Conservation (phyloP, 192 early-diverging fungal species). For the Gamsiella multidivaricata region DNA sequence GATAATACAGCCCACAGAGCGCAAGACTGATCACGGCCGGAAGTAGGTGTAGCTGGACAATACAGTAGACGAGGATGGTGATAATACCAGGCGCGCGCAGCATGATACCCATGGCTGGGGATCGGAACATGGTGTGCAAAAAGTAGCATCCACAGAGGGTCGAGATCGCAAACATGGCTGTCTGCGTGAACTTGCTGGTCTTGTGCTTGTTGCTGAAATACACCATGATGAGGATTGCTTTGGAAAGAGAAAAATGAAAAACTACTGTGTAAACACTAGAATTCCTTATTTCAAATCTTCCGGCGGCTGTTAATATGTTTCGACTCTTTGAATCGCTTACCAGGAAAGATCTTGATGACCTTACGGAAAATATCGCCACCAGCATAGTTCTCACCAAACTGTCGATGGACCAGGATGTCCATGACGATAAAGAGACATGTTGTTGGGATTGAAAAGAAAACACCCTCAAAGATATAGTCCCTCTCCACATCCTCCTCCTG, state of each 20-base stretch:
- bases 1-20: slow-evolving; percentile 56
- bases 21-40: slow-evolving; percentile 58
- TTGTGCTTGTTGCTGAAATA: slow-evolving; percentile 71
- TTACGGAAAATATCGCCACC: slow-evolving; percentile 27
- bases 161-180: slow-evolving; percentile 61
- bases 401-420: slow-evolving; percentile 50
- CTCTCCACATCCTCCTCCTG: slow-evolving; percentile 3
- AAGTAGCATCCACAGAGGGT: slow-evolving; percentile 70
- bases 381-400: slow-evolving; percentile 42
- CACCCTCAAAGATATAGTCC: slow-evolving; percentile 52
- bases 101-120: slow-evolving; percentile 79
- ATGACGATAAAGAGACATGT: slow-evolving; percentile 53
- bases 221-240: slow-evolving; percentile 66
- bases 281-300: too few relatives aligned
- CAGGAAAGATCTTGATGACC: slow-evolving; percentile 44
- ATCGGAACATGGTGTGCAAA: slow-evolving; percentile 68
- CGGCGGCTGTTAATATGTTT: background rate
- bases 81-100: slow-evolving; percentile 74
- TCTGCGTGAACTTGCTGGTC: slow-evolving; percentile 53
- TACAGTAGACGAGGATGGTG: slow-evolving; percentile 76
- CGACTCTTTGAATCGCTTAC: background rate
- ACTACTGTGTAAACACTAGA: too few relatives aligned
- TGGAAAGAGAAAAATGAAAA: background rate
- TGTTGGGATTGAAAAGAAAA: slow-evolving; percentile 50
- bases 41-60: slow-evolving; percentile 61